Conservation (phyloP, 768 basidiomycete species). For the Boletus tomentosulus region DNA sequence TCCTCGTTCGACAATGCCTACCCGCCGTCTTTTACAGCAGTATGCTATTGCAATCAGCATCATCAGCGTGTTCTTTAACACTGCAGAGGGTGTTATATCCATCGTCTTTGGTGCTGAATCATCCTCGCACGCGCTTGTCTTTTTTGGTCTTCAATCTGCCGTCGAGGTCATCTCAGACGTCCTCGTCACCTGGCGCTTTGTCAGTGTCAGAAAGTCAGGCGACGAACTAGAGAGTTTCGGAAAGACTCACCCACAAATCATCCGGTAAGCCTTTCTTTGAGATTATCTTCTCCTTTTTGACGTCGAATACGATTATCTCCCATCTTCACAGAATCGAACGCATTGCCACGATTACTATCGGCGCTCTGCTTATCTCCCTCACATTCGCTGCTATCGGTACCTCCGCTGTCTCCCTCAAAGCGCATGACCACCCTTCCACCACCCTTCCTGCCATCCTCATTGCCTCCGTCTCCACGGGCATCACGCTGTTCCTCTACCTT, state of each 20-base stretch:
- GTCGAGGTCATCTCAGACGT: constrained; percentile 44
- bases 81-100: constrained; percentile 41
- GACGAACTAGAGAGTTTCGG: constrained; percentile 22
- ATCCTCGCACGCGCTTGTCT: constrained; percentile 41
- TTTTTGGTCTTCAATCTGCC: constrained; percentile 46
- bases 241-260: constrained; percentile 1
- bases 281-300: background rate
- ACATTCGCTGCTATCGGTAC: constrained; percentile 35
- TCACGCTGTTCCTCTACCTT: constrained; percentile 42
- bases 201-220: constrained; percentile 29
- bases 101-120: constrained; percentile 43
- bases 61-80: constrained; percentile 36
- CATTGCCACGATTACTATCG: constrained; percentile 34
- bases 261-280: constrained; percentile 10
- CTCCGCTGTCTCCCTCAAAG: constrained; percentile 33
- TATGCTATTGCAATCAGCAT: constrained; percentile 42
- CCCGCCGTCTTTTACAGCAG: constrained; percentile 21
- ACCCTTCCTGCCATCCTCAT: constrained; percentile 42
- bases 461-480: constrained; percentile 35
- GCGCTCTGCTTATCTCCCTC: constrained; percentile 34
- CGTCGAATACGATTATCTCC: background rate
- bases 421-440: constrained; percentile 35
- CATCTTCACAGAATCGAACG: constrained; percentile 33
- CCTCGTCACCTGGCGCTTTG: constrained; percentile 45
- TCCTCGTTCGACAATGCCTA: constrained; percentile 13